Evolutionary conservation across 352 stramenopile species (phyloP).

Genomic region (Phytophthora kernoviae): DNA sequence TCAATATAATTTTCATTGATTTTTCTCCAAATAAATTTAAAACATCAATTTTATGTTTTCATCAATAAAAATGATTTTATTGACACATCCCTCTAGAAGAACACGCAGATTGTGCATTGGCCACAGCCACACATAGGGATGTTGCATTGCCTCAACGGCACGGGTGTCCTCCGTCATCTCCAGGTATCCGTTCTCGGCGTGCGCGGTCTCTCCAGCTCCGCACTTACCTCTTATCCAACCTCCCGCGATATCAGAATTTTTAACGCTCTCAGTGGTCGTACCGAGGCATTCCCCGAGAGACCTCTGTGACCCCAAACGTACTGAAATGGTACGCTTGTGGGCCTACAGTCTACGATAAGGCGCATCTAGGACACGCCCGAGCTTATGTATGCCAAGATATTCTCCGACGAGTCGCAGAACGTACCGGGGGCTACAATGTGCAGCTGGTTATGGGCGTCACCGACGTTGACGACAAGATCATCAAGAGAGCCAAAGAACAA

Average conservation of each 20-base stretch:
- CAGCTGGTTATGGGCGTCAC: constrained; percentile 96
- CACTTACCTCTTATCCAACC: not conserved
- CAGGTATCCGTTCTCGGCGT: not conserved
- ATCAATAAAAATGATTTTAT: too few species aligned
- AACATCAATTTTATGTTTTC: too few species aligned
- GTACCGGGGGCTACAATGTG: constrained; percentile 93
- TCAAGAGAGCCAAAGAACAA: constrained; percentile 60
- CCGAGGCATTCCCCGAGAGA: constrained; percentile 52
- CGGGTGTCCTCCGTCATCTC: not conserved
- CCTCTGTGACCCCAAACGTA: constrained; percentile 46
- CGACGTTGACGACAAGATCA: constrained; percentile 99
- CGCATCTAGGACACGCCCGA: constrained; percentile 97
- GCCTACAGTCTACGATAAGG: constrained; percentile 98
- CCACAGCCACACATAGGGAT: constrained; percentile 16
- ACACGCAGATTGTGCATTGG: too few species aligned
- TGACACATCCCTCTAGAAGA: too few species aligned
- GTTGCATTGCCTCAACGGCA: constrained; percentile 4
- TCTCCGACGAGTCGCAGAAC: constrained; percentile 85
- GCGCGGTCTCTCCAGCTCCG: constrained; percentile 14
- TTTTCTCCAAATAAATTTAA: too few species aligned
- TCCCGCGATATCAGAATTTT: constrained; percentile 44
- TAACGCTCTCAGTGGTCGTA: constrained; percentile 57
- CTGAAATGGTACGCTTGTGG: constrained; percentile 98
- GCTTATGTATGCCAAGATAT: constrained; percentile 97
- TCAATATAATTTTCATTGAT: too few species aligned